phyloP scores from a whole-genome alignment of 2,329 filamentous ascomycete species.

The Didymella pomorum region DNA sequence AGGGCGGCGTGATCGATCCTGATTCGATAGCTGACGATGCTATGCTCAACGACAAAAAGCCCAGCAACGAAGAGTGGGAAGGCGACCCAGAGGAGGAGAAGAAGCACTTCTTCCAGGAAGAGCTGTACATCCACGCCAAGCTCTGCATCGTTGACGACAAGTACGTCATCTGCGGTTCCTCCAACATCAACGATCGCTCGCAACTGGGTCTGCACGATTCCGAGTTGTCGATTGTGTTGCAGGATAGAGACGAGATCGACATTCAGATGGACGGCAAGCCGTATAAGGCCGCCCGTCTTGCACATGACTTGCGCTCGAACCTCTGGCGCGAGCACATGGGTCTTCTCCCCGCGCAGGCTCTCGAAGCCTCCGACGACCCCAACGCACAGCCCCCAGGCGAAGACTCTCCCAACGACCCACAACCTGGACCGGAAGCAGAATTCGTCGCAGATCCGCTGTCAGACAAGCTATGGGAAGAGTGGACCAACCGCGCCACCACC shows the following conservation, averaged over 20 bases:
- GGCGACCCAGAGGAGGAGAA: conserved; percentile 77
- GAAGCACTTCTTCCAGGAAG: conserved; percentile 91
- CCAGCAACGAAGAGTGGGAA: conserved; percentile 78
- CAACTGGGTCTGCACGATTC: conserved; percentile 90
- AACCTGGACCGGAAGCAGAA: conserved; percentile 72
- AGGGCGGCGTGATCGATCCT: conserved; percentile 60
- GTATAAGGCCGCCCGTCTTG: conserved; percentile 82
- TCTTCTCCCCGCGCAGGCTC: conserved; percentile 74
- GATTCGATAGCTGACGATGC: conserved; percentile 78
- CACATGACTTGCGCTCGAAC: conserved; percentile 79
- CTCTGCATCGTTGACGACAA: conserved; percentile 88
- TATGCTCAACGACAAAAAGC: conserved; percentile 73
- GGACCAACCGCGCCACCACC: conserved; percentile 71
- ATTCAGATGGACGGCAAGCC: conserved; percentile 81
- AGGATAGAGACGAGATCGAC: conserved; percentile 75
- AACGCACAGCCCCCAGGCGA: conserved; percentile 78
- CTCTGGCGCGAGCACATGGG: conserved; percentile 93
- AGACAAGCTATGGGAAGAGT: conserved; percentile 67
- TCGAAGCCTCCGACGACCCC: conserved; percentile 69
- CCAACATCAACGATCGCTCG: conserved; percentile 90
- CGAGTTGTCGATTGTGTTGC: conserved; percentile 88
- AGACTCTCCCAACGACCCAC: conserved; percentile 75
- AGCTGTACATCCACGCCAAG: conserved; percentile 94
- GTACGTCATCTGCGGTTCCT: conserved; percentile 83
- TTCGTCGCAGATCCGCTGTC: conserved; percentile 68